phyloP scores from a whole-genome alignment of 2,329 filamentous ascomycete species.

The Fusarium palustre region DNA sequence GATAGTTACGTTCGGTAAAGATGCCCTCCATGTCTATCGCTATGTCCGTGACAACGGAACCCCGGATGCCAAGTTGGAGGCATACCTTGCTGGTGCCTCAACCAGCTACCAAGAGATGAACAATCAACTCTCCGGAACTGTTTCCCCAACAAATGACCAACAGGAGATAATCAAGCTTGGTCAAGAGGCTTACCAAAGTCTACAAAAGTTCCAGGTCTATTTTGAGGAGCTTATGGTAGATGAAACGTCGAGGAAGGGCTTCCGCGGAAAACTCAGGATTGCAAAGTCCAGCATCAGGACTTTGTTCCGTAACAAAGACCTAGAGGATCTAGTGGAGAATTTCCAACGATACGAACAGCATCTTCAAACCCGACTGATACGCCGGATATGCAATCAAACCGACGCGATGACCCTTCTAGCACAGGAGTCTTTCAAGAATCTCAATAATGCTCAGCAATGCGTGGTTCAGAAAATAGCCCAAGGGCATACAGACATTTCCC shows the following conservation, averaged over 20 bases:
- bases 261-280: rapidly evolving
- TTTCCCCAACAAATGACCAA: rapidly evolving
- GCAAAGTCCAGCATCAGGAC: not conserved
- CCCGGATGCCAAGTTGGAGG: rapidly evolving
- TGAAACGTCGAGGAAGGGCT: rapidly evolving
- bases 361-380: not conserved
- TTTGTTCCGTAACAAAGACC: not conserved
- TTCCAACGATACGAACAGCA: not conserved
- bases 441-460: rapidly evolving
- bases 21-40: not conserved
- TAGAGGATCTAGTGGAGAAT: not conserved
- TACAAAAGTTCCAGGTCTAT: not conserved
- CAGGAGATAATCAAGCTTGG: not conserved
- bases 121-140: rapidly evolving
- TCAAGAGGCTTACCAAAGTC: not conserved
- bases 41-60: not conserved
- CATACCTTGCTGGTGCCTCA: not conserved
- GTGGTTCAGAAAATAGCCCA: not conserved
- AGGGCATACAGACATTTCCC: rapidly evolving
- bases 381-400: not conserved
- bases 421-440: rapidly evolving
- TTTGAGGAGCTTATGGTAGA: not conserved
- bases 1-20: not conserved
- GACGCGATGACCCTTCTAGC: not conserved
- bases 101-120: not conserved